Evolutionary conservation across 108 stramenopile genomes (phyloP), one percentile per base, ranked within the genome.

Genomic region (Conticribra guillardii): DNA sequence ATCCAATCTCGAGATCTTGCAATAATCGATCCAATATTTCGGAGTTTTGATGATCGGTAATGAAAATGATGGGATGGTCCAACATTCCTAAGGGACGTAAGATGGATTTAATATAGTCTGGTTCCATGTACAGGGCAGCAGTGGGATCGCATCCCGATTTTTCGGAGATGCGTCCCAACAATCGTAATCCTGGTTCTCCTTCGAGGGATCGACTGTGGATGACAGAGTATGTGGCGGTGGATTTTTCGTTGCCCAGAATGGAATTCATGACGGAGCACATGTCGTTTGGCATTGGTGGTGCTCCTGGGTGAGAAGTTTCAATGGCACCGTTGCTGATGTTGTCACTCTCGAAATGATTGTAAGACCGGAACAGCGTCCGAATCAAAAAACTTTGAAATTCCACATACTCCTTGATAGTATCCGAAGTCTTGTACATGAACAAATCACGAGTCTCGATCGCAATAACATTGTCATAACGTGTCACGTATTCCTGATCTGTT

Each of bases 81-180:
- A 80, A 24, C 79, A 80, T 69, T 4, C 63, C 72, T 14, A 80
- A 19, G 0, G 71, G 79, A 7, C 28, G 27, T 14, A 80, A 48
- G 28, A 80, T 73, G 1, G 79, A 55, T 47, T 80, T 80, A 26
- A 80, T 46, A 52, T 80, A 80, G 22, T 69, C 72, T 11, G 79
- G 79, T 9, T 49, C 27, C 79, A 80, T 80, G 18, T 59, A 30
- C 41, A 73, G 32, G 4, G 79, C 79, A 22, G 67, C 79, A 9
- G 21, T 23, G 0, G 67, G 60, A 41, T 80, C 66, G 44, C 72
- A 73, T 11, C 65, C 61, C 3, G 67, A 23, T 3, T 31, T 4
- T 3, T 37, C 2, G 0, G 48, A 16, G 23, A 60, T 21, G 5
- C 44, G 27, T 30, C 41, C 7, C 47, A 66, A 26, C 21, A 60